Evolutionary conservation across 2,329 filamentous ascomycete species (phyloP).

Genomic region (Akanthomyces lecanii): DNA sequence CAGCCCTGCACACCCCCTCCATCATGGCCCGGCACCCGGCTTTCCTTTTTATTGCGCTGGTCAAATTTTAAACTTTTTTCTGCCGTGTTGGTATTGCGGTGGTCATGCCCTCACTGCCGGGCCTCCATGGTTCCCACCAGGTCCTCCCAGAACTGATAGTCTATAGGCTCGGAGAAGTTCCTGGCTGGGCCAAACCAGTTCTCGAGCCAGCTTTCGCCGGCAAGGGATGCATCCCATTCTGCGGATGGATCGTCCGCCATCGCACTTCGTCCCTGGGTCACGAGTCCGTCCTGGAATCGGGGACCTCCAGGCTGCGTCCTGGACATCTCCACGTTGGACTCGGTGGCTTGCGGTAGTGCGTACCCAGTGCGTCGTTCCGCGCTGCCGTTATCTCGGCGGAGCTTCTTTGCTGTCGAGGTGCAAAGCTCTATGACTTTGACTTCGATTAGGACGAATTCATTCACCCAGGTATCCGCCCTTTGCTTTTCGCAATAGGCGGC

Average conservation of each 20-base stretch:
- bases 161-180: conserved; percentile 22
- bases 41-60: background rate
- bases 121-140: conserved; percentile 20
- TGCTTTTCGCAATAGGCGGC: conserved; percentile 39
- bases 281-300: background rate
- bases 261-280: background rate
- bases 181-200: conserved; percentile 5
- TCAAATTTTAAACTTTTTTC: background rate
- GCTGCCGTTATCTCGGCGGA: conserved; percentile 2
- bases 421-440: conserved; percentile 40
- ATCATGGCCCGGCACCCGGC: background rate
- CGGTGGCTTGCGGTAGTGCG: background rate
- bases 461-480: conserved; percentile 36
- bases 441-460: conserved; percentile 38
- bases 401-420: conserved; percentile 25
- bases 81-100: background rate
- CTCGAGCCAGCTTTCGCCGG: conserved; percentile 5
- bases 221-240: background rate
- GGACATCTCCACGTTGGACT: background rate
- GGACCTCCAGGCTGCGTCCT: background rate
- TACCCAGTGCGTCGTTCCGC: conserved; percentile 2
- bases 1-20: background rate
- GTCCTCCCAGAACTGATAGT: conserved; percentile 23
- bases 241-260: background rate
- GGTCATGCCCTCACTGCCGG: background rate